Conservation (phyloP, 495 filamentous ascomycete species). For the Halenospora varia region DNA sequence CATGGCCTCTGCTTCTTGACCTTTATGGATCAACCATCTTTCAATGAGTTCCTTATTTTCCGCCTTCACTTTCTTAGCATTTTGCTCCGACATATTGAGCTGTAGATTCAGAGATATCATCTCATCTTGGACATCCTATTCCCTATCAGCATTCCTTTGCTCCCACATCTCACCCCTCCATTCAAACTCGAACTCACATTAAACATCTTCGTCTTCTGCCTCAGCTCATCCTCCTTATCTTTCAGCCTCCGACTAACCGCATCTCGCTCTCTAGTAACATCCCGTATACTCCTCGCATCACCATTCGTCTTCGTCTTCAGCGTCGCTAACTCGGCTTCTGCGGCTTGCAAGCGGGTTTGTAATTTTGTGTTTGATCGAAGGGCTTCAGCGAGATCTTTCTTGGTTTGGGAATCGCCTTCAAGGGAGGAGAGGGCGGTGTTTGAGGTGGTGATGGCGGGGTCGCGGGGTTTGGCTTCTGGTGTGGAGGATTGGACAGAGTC, state of each 20-base stretch:
- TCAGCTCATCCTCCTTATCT: slow-evolving; percentile 82
- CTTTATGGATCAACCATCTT: slow-evolving; percentile 86
- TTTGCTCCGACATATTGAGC: slow-evolving; percentile 78
- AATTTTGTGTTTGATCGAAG: slow-evolving; percentile 64
- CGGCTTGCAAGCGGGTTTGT: slow-evolving; percentile 53
- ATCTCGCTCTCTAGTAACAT: slow-evolving; percentile 59
- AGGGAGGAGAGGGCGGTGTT: too few relatives aligned
- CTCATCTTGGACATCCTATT: slow-evolving; percentile 83
- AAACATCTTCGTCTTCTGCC: slow-evolving; percentile 74
- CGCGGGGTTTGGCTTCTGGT: slow-evolving; percentile 25
- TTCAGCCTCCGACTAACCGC: slow-evolving; percentile 57
- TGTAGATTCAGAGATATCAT: slow-evolving; percentile 80
- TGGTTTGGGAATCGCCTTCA: slow-evolving; percentile 44
- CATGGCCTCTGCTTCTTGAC: slow-evolving; percentile 82
- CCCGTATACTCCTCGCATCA: slow-evolving; percentile 53
- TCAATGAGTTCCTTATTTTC: slow-evolving; percentile 88
- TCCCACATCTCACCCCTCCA: background rate
- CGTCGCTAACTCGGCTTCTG: slow-evolving; percentile 57
- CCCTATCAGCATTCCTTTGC: slow-evolving; percentile 20
- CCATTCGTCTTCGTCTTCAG: slow-evolving; percentile 51
- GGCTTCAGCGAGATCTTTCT: slow-evolving; percentile 67
- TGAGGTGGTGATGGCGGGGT: slow-evolving; percentile 25
- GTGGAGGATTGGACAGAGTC: slow-evolving; percentile 26
- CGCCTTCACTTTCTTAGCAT: slow-evolving; percentile 57
- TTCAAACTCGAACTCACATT: slow-evolving; percentile 43